Evolutionary conservation across 768 basidiomycete genomes (phyloP).

Genomic region (Rhodotorula kratochvilovae): DNA sequence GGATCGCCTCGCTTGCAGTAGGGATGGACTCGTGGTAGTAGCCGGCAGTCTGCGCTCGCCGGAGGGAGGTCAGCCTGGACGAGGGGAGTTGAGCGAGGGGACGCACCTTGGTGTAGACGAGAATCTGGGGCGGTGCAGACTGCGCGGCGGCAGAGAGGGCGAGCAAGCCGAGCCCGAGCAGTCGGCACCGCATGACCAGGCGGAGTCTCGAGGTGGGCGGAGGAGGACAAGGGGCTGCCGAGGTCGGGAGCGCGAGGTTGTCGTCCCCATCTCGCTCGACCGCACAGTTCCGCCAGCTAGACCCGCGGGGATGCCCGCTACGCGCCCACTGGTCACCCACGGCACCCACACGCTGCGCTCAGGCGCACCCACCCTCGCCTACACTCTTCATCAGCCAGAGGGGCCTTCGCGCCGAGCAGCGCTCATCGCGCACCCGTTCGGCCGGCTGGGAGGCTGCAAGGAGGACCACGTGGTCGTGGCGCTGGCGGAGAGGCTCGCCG

Average conservation of each 20-base stretch:
- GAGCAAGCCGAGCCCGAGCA: no score
- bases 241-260: not conserved
- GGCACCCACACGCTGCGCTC: not conserved
- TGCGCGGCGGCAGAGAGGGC: not conserved
- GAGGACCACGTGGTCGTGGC: slow-evolving; percentile 20
- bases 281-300: not conserved
- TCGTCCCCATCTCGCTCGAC: not conserved
- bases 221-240: no score
- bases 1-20: slow-evolving; percentile 47
- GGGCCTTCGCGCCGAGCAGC: not conserved
- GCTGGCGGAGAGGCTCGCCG: not conserved
- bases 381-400: not conserved
- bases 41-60: slow-evolving; percentile 41
- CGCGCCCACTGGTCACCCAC: not conserved
- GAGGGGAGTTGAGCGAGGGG: no score
- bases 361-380: not conserved
- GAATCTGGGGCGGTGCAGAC: slow-evolving; percentile 13
- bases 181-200: not conserved
- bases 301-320: not conserved
- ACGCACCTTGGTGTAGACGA: slow-evolving; percentile 41
- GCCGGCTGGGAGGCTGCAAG: slow-evolving; percentile 16
- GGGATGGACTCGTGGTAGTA: slow-evolving; percentile 51
- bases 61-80: not conserved
- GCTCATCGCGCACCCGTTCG: slow-evolving; percentile 26
- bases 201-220: no score